Base-by-base conservation (phyloP, 2,329 filamentous ascomycete genomes). In the Dothistroma pini region DNA sequence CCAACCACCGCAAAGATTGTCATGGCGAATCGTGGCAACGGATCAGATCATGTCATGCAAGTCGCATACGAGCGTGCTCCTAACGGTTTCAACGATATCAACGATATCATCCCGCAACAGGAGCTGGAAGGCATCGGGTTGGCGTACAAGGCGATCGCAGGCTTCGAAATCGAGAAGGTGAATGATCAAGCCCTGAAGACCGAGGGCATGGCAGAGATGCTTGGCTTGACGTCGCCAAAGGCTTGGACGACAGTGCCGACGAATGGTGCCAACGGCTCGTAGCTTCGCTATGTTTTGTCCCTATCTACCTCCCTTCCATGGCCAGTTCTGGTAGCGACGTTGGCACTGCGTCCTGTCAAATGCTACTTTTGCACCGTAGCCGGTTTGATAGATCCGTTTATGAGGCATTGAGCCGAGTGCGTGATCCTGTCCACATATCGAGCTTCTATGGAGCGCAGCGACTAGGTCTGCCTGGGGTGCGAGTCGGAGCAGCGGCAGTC, bases 1-100 rank as follows among this genome's bases (percentile, higher is more conserved):
- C 78, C 78, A 8, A 73, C 77, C 0, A 80, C 78, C 4, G 73
- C 78, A 1, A 76, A 77, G 62, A 81, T 80, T 19, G 76, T 80
- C 21, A 77, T 78, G 72, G 78, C 78, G 8, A 80, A 80, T 65
- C 71, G 78, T 21, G 77, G 75, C 0, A 79, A 79, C 57, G 78
- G 78, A 0, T 77, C 78, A 3, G 77, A 80, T 63, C 78, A 80
- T 64, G 77, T 81, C 4, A 61, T 80, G 67, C 76, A 80, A 63
- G 68, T 81, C 41, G 77, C 76, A 1, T 74, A 80, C 60, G 77
- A 80, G 65, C 64, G 78, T 25, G 78, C 78, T 2, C 77, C 77
- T 1, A 72, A 77, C 56, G 75, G 75, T 0, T 77, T 76, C 65
- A 69, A 72, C 47, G 74, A 78, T 51, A 72, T 80, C 9, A 73